Percentiles rank a stretch among this genome's conserved stretches.
Evolutionary conservation across 495 filamentous ascomycete species (phyloP).

Genomic region (Hypoxylon lienhwacheense): DNA sequence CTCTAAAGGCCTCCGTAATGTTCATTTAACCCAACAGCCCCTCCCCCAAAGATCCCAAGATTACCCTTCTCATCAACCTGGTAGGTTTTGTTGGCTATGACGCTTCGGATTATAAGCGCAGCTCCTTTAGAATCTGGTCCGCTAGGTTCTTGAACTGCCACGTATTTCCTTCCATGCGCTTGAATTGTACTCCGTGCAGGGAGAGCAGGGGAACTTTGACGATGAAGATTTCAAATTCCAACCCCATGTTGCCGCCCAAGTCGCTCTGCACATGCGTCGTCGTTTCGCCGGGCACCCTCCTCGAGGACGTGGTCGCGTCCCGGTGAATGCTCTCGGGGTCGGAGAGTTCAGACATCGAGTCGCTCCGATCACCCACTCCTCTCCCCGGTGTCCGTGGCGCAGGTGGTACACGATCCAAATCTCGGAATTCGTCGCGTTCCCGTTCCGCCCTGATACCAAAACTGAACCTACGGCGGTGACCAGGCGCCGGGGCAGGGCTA

Average conservation of each 20-base stretch:
- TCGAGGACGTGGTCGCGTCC: slow-evolving; percentile 41
- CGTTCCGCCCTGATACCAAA: slow-evolving; percentile 69
- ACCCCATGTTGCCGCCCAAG: slow-evolving; percentile 72
- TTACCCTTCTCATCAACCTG: background rate
- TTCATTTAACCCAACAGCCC: background rate
- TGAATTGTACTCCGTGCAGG: slow-evolving; percentile 96
- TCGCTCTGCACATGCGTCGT: slow-evolving; percentile 86
- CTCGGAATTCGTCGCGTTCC: slow-evolving; percentile 61
- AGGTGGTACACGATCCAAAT: slow-evolving; percentile 49
- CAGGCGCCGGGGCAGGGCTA: slow-evolving; percentile 54
- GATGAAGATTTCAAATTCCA: slow-evolving; percentile 95
- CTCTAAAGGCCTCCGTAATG: background rate
- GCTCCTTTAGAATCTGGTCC: slow-evolving; percentile 85
- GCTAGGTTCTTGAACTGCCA: slow-evolving; percentile 99
- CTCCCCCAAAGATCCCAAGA: background rate
- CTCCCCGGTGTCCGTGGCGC: slow-evolving; percentile 50
- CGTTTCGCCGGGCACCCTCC: slow-evolving; percentile 72
- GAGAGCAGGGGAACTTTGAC: slow-evolving; percentile 96
- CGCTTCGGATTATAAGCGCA: slow-evolving; percentile 65
- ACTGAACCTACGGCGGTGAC: slow-evolving; percentile 77
- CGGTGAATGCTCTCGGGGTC: slow-evolving; percentile 64
- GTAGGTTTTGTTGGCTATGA: background rate
- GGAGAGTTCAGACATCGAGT: slow-evolving; percentile 78
- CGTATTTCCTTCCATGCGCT: slow-evolving; percentile 90
- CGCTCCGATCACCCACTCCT: slow-evolving; percentile 66